Evolutionary conservation across 2,329 filamentous ascomycete species (phyloP).

Genomic region (Raffaelea albimanens): DNA sequence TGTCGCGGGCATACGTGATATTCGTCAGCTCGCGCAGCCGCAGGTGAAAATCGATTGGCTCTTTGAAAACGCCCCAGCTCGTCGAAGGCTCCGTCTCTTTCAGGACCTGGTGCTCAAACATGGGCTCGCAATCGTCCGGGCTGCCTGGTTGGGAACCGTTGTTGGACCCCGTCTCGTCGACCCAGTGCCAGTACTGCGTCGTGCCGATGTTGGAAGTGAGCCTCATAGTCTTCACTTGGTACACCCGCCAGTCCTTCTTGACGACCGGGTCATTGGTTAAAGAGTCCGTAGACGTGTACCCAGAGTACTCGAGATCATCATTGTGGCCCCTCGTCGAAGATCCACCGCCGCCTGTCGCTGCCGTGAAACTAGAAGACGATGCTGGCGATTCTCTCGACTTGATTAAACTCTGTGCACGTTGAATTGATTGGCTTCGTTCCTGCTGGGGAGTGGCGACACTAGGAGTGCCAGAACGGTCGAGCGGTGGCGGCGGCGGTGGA

Average conservation of each 20-base stretch:
- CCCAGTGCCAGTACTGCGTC: slow-evolving; percentile 49
- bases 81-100: slow-evolving; percentile 29
- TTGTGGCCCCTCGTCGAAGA: slow-evolving; percentile 9
- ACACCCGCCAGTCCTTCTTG: slow-evolving; percentile 39
- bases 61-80: slow-evolving; percentile 39
- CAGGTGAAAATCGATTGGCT: slow-evolving; percentile 41
- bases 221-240: slow-evolving; percentile 39
- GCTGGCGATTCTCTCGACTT: no score
- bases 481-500: no score
- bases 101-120: slow-evolving; percentile 46
- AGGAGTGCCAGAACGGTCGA: no score
- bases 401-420: neutral
- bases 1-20: slow-evolving; percentile 33
- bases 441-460: neutral
- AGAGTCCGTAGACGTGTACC: slow-evolving; percentile 44
- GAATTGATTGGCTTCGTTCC: neutral
- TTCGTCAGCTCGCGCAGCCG: slow-evolving; percentile 34
- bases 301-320: slow-evolving; percentile 32
- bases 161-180: slow-evolving; percentile 17
- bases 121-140: slow-evolving; percentile 20
- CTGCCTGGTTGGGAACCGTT: no score
- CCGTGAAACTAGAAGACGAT: neutral
- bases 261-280: slow-evolving; percentile 34
- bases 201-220: slow-evolving; percentile 36
- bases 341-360: neutral